Evolutionary conservation across 2,329 filamentous ascomycete species (phyloP).

Genomic region (Curvularia eragrostidis): DNA sequence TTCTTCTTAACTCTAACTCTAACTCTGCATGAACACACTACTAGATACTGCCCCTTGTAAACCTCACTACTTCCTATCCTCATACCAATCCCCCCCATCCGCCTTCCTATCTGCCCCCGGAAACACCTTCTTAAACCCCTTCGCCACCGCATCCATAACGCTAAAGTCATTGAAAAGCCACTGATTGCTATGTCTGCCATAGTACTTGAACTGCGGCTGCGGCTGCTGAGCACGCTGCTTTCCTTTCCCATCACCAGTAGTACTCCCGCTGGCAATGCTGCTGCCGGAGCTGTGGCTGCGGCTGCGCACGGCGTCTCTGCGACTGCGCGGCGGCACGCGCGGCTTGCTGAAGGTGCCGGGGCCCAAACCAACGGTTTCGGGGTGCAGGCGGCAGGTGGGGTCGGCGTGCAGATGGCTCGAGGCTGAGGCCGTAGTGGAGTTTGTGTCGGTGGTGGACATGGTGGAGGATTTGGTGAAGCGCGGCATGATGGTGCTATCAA

Average conservation of each 20-base stretch:
- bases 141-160: conserved; percentile 41
- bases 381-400: conserved; percentile 25
- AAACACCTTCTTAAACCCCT: conserved; percentile 41
- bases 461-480: conserved; percentile 39
- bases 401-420: conserved; percentile 26
- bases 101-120: conserved; percentile 8
- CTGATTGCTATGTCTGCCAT: conserved; percentile 46
- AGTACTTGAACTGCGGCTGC: conserved; percentile 41
- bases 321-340: conserved; percentile 23
- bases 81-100: neutral
- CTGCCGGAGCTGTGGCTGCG: conserved; percentile 18
- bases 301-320: conserved; percentile 23
- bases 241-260: conserved; percentile 14
- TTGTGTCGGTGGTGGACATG: conserved; percentile 31
- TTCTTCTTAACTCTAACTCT: neutral
- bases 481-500: conserved; percentile 25
- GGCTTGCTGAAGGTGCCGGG: conserved; percentile 42
- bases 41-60: neutral
- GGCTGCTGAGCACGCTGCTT: conserved; percentile 1
- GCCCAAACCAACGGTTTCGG: conserved; percentile 29
- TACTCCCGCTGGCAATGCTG: conserved; percentile 6
- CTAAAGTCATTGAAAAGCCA: conserved; percentile 52
- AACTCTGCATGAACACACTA: neutral
- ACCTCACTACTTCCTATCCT: neutral
- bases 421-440: conserved; percentile 17